These are phyloP conservation scores for Talaromyces sp. DNA, from an alignment of 2,329 filamentous ascomycete species.

Conservation along the genomic window DNA sequence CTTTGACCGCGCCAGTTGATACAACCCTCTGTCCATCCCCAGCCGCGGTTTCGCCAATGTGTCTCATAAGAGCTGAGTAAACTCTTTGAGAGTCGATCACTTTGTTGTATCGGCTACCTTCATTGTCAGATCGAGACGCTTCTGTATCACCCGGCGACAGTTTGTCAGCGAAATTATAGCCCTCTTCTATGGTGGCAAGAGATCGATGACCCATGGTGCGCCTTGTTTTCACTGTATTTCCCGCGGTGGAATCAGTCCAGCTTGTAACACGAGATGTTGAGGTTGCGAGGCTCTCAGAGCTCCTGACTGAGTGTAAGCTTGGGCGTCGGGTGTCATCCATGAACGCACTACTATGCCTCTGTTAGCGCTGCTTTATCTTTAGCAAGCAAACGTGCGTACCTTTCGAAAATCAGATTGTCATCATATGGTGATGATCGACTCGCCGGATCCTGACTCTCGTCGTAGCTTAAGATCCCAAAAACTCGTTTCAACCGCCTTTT, in stretches of 20 bases:
- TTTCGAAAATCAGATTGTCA: conserved; percentile 22
- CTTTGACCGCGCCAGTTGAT: conserved; percentile 30
- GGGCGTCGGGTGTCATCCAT: conserved; percentile 21
- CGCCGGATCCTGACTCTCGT: conserved; percentile 22
- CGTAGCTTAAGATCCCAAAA: conserved; percentile 34
- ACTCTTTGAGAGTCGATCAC: conserved; percentile 39
- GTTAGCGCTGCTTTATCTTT: neutral
- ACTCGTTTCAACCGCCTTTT: conserved; percentile 41
- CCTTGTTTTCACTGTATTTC: conserved; percentile 38
- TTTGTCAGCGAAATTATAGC: conserved; percentile 26
- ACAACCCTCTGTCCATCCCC: conserved; percentile 26
- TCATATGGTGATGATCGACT: conserved; percentile 26
- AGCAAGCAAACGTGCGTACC: neutral
- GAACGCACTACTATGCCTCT: neutral
- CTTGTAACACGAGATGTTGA: conserved; percentile 46
- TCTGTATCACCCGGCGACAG: conserved; percentile 27
- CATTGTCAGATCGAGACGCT: neutral
- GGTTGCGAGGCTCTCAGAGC: conserved; percentile 34
- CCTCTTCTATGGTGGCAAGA: conserved; percentile 45
- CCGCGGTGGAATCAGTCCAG: conserved; percentile 47
- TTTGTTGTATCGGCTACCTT: conserved; percentile 18
- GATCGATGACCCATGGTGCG: conserved; percentile 34
- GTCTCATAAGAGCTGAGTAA: conserved; percentile 43
- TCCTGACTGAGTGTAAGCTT: conserved; percentile 27
- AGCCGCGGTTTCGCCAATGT: conserved; percentile 30